These are phyloP conservation scores for Hyphopichia burtonii DNA, from an alignment of 1,139 yeast species.

Conservation along the genomic window DNA sequence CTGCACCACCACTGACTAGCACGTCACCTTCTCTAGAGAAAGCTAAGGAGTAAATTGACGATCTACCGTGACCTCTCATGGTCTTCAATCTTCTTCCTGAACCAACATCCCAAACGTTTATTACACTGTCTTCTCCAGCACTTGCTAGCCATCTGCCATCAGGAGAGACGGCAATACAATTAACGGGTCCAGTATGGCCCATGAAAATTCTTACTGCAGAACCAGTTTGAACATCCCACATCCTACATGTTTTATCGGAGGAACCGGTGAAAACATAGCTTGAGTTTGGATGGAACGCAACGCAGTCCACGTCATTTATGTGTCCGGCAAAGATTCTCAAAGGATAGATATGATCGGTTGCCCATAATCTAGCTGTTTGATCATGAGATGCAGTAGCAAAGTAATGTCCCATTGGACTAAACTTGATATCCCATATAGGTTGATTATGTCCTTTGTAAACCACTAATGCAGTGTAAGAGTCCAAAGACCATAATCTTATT, in stretches of 20 bases:
- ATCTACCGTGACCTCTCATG: slow-evolving; percentile 87
- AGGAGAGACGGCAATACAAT: slow-evolving; percentile 85
- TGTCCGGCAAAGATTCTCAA: slow-evolving; percentile 96
- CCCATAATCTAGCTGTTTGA: slow-evolving; percentile 97
- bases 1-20: slow-evolving; percentile 90
- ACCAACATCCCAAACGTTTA: slow-evolving; percentile 93
- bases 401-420: slow-evolving; percentile 94
- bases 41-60: slow-evolving; percentile 80
- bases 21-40: slow-evolving; percentile 88
- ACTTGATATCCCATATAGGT: slow-evolving; percentile 96
- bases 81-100: slow-evolving; percentile 83
- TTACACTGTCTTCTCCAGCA: slow-evolving; percentile 90
- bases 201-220: slow-evolving; percentile 89
- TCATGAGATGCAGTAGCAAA: slow-evolving; percentile 98
- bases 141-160: slow-evolving; percentile 97
- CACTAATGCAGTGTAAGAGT: slow-evolving; percentile 84
- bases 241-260: slow-evolving; percentile 89
- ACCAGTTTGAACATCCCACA: slow-evolving; percentile 97
- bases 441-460: slow-evolving; percentile 95
- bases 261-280: slow-evolving; percentile 94
- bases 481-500: slow-evolving; percentile 90
- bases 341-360: slow-evolving; percentile 96
- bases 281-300: slow-evolving; percentile 94
- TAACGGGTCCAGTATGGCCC: slow-evolving; percentile 90
- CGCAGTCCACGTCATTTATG: slow-evolving; percentile 92